Evolutionary conservation across 106 monocot genomes (phyloP).

Genomic region (Dioscorea alata): DNA sequence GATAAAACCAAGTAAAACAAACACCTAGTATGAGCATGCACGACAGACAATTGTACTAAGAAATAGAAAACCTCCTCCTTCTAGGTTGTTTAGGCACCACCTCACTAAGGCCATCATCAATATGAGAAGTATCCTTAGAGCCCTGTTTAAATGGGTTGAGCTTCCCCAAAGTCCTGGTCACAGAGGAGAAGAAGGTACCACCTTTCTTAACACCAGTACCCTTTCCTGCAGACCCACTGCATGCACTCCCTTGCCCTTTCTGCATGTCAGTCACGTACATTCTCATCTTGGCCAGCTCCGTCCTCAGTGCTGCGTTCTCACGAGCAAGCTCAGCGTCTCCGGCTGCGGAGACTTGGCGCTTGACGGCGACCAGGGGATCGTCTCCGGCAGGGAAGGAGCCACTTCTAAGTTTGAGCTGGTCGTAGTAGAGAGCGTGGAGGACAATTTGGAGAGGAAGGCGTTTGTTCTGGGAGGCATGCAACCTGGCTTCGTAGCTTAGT

Average conservation of each 20-base stretch:
- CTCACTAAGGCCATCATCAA: conserved; percentile 14
- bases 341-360: background rate
- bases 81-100: conserved; percentile 27
- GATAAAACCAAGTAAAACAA: background rate
- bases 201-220: conserved; percentile 36
- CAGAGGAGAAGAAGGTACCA: conserved; percentile 41
- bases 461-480: conserved; percentile 91
- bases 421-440: conserved; percentile 81
- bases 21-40: too few relatives aligned
- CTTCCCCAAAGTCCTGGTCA: conserved; percentile 69
- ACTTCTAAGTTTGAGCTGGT: conserved; percentile 80
- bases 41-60: too few relatives aligned
- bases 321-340: conserved; percentile 40
- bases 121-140: conserved; percentile 64
- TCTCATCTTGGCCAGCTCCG: conserved; percentile 73
- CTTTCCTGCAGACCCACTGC: conserved; percentile 1
- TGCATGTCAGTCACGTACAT: conserved; percentile 50
- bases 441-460: conserved; percentile 75
- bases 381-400: background rate
- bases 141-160: conserved; percentile 68
- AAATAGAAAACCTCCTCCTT: conserved; percentile 81
- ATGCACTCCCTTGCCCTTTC: conserved; percentile 14
- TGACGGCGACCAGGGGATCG: background rate
- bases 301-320: conserved; percentile 69
- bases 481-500: conserved; percentile 83